phyloP scores from a whole-genome alignment of 768 basidiomycete genomes.

The button mushroom (Agaricus bisporus) region DNA sequence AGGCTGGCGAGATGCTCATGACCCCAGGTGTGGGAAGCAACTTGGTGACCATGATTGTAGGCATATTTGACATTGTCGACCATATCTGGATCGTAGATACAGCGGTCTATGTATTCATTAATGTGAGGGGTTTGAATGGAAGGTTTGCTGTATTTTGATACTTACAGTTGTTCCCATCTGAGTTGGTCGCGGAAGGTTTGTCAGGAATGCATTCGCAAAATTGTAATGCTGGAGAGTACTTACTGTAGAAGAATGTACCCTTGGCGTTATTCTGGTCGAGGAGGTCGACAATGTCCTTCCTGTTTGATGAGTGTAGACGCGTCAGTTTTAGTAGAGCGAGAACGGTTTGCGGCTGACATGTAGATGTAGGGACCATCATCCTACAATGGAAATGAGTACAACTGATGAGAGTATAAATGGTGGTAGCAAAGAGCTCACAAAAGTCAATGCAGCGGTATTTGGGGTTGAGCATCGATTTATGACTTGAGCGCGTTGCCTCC shows the following conservation, averaged over 20 bases:
- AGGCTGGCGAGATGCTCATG: slow-evolving; percentile 29
- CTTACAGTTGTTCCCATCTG: slow-evolving; percentile 35
- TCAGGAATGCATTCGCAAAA: background rate
- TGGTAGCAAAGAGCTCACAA: slow-evolving; percentile 16
- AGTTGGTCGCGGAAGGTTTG: background rate
- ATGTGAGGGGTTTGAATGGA: background rate
- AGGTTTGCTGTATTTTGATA: background rate
- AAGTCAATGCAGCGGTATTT: slow-evolving; percentile 28
- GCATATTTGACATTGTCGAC: slow-evolving; percentile 27
- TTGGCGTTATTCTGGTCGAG: slow-evolving; percentile 29
- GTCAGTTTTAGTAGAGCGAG: background rate
- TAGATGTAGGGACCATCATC: slow-evolving; percentile 31
- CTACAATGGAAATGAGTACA: slow-evolving; percentile 11
- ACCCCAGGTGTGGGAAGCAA: slow-evolving; percentile 42
- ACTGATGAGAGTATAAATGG: background rate
- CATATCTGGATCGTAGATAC: slow-evolving; percentile 28
- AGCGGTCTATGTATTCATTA: slow-evolving; percentile 19
- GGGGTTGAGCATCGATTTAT: slow-evolving; percentile 25
- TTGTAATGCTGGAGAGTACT: slow-evolving; percentile 5
- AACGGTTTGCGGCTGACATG: slow-evolving; percentile 12
- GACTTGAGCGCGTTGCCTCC: slow-evolving; percentile 17
- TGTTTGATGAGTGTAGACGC: background rate
- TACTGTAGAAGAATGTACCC: slow-evolving; percentile 38
- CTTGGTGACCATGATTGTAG: slow-evolving; percentile 32
- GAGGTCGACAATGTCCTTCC: slow-evolving; percentile 25